Evolutionary conservation across 177 flowering plant species (phyloP).

Genomic region (Telopea speciosissima): DNA sequence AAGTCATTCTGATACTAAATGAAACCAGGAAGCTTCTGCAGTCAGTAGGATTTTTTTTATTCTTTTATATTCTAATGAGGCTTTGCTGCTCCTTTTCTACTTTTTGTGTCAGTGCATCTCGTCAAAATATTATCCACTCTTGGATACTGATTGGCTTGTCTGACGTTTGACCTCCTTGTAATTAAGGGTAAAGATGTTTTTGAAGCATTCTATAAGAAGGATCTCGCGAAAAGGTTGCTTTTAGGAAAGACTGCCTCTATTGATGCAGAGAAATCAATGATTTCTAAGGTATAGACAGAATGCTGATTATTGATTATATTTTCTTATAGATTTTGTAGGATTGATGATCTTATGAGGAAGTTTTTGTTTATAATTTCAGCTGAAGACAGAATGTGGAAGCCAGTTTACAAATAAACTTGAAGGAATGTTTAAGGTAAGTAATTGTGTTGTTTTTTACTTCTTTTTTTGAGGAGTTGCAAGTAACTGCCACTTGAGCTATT

Average conservation of each 20-base stretch:
- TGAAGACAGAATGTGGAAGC: conserved; percentile 98
- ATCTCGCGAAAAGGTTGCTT: conserved; percentile 92
- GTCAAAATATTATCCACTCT: not conserved
- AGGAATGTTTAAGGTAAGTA: conserved; percentile 96
- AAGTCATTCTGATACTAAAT: conserved; percentile 4
- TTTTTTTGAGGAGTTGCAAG: not conserved
- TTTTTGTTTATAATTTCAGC: conserved; percentile 40
- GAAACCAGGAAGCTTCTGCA: not conserved
- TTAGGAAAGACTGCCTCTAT: conserved; percentile 98
- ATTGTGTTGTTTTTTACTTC: not conserved
- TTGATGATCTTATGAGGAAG: conserved; percentile 1
- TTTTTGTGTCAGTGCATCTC: not conserved
- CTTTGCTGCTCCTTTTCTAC: not conserved
- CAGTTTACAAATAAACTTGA: conserved; percentile 99
- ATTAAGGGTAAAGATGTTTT: conserved; percentile 96
- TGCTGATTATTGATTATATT: not conserved
- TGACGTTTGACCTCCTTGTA: conserved; percentile 12
- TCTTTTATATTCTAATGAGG: not conserved
- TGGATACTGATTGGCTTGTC: not conserved
- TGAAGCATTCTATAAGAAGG: conserved; percentile 99
- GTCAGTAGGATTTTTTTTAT: not conserved
- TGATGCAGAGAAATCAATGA: conserved; percentile 99
- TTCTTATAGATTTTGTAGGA: not conserved
- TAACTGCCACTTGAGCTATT: not conserved
- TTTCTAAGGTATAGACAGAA: conserved; percentile 61